These are phyloP conservation scores for Trifolium subterraneum DNA, from an alignment of 306 rosid genomes.

Conservation along the genomic window DNA sequence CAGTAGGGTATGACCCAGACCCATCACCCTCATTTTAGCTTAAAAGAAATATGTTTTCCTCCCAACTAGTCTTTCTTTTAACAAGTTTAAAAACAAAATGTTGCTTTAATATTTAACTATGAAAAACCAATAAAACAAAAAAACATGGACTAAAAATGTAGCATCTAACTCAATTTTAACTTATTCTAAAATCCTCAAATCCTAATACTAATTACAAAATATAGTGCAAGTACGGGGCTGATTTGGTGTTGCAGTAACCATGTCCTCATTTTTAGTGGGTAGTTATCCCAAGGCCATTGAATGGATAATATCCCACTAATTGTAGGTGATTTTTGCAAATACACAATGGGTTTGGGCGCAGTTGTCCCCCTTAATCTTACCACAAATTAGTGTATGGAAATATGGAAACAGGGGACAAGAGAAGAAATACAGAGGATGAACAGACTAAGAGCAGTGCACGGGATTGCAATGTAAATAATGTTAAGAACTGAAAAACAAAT, in stretches of 20 bases:
- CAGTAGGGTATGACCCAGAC: constrained; percentile 1
- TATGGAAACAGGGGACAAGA: constrained; percentile 20
- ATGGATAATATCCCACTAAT: no score
- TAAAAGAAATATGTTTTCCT: background rate
- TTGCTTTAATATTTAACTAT: background rate
- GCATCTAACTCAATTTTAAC: constrained; percentile 3
- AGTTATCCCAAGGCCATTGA: background rate
- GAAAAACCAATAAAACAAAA: constrained; percentile 4
- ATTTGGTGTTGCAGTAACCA: background rate
- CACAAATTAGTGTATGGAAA: constrained; percentile 5
- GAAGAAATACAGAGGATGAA: constrained; percentile 18
- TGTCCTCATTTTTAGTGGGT: background rate
- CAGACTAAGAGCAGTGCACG: constrained; percentile 13
- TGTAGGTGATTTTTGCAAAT: background rate
- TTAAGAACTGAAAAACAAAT: background rate
- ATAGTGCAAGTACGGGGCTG: background rate
- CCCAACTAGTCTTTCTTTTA: constrained; percentile 3
- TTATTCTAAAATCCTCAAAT: background rate
- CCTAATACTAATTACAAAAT: background rate
- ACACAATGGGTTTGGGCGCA: background rate
- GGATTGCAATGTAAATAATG: constrained; percentile 11
- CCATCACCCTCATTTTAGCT: background rate
- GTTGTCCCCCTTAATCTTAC: constrained; percentile 2
- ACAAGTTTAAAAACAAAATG: background rate
- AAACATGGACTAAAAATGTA: background rate